Base-by-base conservation (phyloP, 371 early-diverging fungal genomes). In the Funneliformis caledonium region DNA sequence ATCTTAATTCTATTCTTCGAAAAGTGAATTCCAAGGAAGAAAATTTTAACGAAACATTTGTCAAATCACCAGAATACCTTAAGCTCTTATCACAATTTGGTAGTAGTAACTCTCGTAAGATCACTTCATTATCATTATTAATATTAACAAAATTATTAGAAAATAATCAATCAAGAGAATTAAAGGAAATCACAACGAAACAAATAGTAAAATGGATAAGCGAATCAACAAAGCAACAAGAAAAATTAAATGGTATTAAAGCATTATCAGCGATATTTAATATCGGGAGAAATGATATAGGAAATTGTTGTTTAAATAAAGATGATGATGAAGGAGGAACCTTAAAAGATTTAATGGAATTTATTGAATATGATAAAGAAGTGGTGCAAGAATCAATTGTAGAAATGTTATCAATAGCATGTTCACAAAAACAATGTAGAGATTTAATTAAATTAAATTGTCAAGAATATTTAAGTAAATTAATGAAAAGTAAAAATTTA, bases 281-380 rank as follows among this genome's bases (percentile, higher is more conserved):
- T 64, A 87, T 90, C 2, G 87, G 87, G 64, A 87, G 87, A 70
- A 84, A 88, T 83, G 81, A 88, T n/a, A 86, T 91, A 16, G 96
- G 93, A 3, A 86, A 88, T 12, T 83, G 85, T 5, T 89, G 95
- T 42, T 80, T 96, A n/a, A 84, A 85, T 72, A 88, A 88, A 56
- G 89, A 89, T 22, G 19, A 19, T 52, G 56, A 52, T 16, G 56
- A 52, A 52, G 56, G 56, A 52, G 93, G 93, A 0, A 76, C 92
- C 0, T 80, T 95, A 47, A 92, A 87, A 45, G 92, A 93, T 26
- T 87, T 94, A 75, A 87, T 94, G 87, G 95, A 94, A 81, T 86
- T 88, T 33, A 82, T 92, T 48, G 95, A 94, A 31, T 89, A 90
- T 81, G 95, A 94, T 76, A 82, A 88, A 4, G 86, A 86, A 31